Evolutionary conservation across 2,329 filamentous ascomycete genomes (phyloP).

Genomic region (Clonostachys sp.): DNA sequence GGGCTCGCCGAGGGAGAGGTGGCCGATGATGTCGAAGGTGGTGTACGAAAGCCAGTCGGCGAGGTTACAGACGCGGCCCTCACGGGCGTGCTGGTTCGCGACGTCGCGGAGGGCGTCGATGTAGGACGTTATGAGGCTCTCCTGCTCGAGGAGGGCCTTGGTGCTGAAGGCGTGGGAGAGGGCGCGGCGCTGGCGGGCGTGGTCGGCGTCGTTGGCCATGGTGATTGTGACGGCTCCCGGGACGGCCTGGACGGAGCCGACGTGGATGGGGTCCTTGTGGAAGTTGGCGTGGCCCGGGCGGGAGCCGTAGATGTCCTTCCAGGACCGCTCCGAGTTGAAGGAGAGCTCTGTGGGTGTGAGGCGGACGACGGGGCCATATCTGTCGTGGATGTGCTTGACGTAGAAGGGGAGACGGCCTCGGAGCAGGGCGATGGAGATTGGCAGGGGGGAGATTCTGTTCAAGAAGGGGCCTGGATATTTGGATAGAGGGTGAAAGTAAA

Average conservation of each 20-base stretch:
- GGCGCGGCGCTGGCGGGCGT: conserved; percentile 25
- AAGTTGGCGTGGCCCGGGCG: conserved; percentile 10
- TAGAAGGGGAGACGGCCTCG: conserved; percentile 9
- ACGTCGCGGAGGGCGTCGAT: conserved; percentile 15
- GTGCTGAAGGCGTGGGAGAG: conserved; percentile 21
- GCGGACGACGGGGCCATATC: conserved; percentile 29
- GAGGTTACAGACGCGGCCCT: conserved; percentile 12
- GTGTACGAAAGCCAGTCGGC: conserved; percentile 18
- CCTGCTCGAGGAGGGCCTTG: conserved; percentile 20
- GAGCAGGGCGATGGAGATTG: conserved; percentile 6
- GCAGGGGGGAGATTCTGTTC: conserved; percentile 7
- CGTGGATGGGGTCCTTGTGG: conserved; percentile 9
- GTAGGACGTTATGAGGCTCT: conserved; percentile 18
- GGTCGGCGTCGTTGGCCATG: conserved; percentile 20
- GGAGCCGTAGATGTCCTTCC: conserved; percentile 33
- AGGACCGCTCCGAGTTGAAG: conserved; percentile 26
- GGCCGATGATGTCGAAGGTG: conserved; percentile 21
- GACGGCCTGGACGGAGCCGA: conserved; percentile 16
- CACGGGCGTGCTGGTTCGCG: conserved; percentile 11
- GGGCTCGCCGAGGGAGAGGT: conserved; percentile 20
- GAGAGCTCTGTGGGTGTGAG: conserved; percentile 31
- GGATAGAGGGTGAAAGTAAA: conserved; percentile 21
- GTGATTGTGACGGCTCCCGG: conserved; percentile 22
- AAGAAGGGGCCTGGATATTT: conserved; percentile 15
- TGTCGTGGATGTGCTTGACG: conserved; percentile 13